These are phyloP conservation scores for Lizonia empirigonia DNA, from an alignment of 2,329 filamentous ascomycete species.

Conservation along the genomic window DNA sequence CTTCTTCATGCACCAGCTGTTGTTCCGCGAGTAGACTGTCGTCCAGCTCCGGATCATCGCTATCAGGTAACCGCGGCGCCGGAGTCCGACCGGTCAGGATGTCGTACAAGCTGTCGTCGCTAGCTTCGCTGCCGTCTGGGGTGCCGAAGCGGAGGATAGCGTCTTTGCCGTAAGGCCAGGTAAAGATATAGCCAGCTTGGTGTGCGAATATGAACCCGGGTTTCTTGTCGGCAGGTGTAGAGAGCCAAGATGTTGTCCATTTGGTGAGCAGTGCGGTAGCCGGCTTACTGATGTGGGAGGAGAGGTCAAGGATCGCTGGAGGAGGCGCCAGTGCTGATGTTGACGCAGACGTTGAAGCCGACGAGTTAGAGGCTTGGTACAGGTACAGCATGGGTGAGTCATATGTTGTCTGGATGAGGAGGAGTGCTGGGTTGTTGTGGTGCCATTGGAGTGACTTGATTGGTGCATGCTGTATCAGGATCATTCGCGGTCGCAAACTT, in stretches of 20 bases:
- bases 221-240: conserved; percentile 36
- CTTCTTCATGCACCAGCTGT: conserved; percentile 13
- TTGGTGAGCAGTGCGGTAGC: conserved; percentile 24
- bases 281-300: conserved; percentile 31
- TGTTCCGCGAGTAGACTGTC: conserved; percentile 16
- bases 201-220: conserved; percentile 46
- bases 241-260: conserved; percentile 39
- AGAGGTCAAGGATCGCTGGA: conserved; percentile 36
- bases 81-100: conserved; percentile 55
- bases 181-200: conserved; percentile 45
- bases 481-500: conserved; percentile 45
- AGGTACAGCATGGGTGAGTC: conserved; percentile 50
- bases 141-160: conserved; percentile 39
- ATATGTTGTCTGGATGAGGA: conserved; percentile 52
- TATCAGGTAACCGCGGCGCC: conserved; percentile 38
- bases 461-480: conserved; percentile 54
- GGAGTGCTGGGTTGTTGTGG: conserved; percentile 39
- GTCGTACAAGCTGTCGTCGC: conserved; percentile 56
- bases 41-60: conserved; percentile 13
- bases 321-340: conserved; percentile 20
- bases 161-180: conserved; percentile 52
- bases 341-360: conserved; percentile 23
- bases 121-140: conserved; percentile 43
- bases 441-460: conserved; percentile 54
- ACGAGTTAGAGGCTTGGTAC: conserved; percentile 36